Conservation (phyloP, 139 green algal genomes). For the Chlorella sp. region DNA sequence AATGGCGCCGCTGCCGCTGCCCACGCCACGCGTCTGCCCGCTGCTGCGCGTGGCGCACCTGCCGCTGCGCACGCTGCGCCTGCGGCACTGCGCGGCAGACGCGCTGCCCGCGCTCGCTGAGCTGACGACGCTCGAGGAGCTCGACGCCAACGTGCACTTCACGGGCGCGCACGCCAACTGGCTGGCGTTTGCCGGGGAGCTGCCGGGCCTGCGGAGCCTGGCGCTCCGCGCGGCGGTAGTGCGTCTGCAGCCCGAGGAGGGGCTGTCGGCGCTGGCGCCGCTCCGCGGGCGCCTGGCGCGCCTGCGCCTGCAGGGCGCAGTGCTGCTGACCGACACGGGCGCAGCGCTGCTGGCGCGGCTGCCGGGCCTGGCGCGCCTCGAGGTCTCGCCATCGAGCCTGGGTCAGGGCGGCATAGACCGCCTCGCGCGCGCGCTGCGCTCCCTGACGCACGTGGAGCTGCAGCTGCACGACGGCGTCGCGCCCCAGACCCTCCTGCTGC, state of each 20-base stretch:
- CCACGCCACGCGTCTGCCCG: not conserved
- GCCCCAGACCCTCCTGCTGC: not conserved
- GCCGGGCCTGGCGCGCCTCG: not conserved
- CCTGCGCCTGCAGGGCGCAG: constrained; percentile 11
- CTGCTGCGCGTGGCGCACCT: not conserved
- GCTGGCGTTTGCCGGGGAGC: not conserved
- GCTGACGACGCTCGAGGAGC: not conserved
- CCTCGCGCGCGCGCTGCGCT: constrained; percentile 4
- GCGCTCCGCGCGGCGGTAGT: not conserved
- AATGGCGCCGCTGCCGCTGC: constrained; percentile 3
- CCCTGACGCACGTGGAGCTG: constrained; percentile 1
- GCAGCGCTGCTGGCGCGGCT: constrained; percentile 3
- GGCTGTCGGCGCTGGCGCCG: constrained; percentile 8
- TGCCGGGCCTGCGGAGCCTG: constrained; percentile 1
- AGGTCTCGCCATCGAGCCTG: constrained; percentile 1
- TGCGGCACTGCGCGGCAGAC: not conserved
- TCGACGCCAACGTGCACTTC: constrained; percentile 11
- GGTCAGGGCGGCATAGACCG: constrained; percentile 3
- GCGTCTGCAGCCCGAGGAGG: constrained; percentile 19
- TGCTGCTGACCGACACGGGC: constrained; percentile 8
- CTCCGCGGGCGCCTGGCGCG: not conserved
- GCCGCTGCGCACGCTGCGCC: constrained; percentile 4
- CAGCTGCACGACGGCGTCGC: constrained; percentile 14
- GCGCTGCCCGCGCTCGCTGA: not conserved
- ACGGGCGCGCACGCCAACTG: not conserved